Evolutionary conservation across 371 early-diverging fungal genomes (phyloP), one percentile per base, ranked within the genome.

Genomic region (Haplosporangium sp.): DNA sequence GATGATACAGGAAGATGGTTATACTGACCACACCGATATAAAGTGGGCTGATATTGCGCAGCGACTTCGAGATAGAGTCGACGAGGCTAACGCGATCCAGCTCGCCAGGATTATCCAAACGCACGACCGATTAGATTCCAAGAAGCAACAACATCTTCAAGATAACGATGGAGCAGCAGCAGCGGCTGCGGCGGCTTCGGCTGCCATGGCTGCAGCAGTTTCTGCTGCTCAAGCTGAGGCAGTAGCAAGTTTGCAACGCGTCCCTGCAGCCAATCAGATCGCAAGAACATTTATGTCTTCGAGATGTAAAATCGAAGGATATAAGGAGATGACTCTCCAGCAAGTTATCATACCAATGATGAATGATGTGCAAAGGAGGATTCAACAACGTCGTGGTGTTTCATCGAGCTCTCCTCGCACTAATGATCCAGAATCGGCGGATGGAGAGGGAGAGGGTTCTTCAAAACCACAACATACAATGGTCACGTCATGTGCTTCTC

Each of bases 231-330:
- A 74, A 19, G 71, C 74, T 8, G 75, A 81, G 19, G 74, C 74
- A 20, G 81, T 81, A 39, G 68, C 71, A 37, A 71, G 81, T 69
- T 47, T 81, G 44, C 81, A 81, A 40, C 59, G 71, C 15, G 52
- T 81, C 10, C 81, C 81, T 3, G 81, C 81, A 1, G 74, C 81
- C 13, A 81, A 81, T 52, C 81, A 81, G 57, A 71, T 74, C 48
- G 74, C 81, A 4, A 27, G 81, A 7, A 81, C 81, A 20, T 81
- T 81, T 59, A 81, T 81, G 81, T 81, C 81, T 11, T 69, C 81
- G 4, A 67, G 81, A 2, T 81, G 81, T 63, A 74, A 75, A 62
- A 74, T 71, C 40, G 71, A 71, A 10, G 75, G 75, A 1, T 81
- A 81, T 47, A 71, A 72, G 7, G 72, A 74, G 27, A 71, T 81